A percentile compares a stretch with the other conserved stretches of the same genome.
These are phyloP conservation scores for Kuraishia molischiana DNA, from an alignment of 805 yeast species.

Conservation along the genomic window DNA sequence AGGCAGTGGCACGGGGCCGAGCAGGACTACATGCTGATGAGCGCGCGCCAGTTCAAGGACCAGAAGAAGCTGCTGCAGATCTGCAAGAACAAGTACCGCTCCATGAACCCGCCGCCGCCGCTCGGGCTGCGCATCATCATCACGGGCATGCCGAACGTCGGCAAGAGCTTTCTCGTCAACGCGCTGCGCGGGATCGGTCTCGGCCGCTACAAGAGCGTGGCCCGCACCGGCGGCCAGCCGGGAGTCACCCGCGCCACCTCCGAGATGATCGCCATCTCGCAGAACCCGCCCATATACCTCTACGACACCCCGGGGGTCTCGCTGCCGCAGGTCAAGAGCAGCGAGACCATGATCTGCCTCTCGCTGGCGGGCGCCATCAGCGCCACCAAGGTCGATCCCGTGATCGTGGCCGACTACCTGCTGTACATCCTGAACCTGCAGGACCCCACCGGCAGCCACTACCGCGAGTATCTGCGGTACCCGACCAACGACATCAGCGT, in stretches of 20 bases:
- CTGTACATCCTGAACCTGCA: conserved; percentile 64
- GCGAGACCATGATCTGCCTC: conserved; percentile 65
- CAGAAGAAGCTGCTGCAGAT: conserved; percentile 38
- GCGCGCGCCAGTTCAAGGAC: conserved; percentile 43
- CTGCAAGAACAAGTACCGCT: conserved; percentile 32
- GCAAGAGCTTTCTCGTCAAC: conserved; percentile 84
- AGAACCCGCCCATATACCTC: conserved; percentile 54
- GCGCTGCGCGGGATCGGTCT: conserved; percentile 39
- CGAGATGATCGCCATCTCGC: conserved; percentile 56
- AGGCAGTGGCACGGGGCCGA: conserved; percentile 35
- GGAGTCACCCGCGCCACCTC: conserved; percentile 83
- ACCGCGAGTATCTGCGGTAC: conserved; percentile 32
- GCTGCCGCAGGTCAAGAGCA: conserved; percentile 58
- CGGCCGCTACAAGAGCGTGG: conserved; percentile 47
- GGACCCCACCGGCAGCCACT: conserved; percentile 33
- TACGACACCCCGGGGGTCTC: conserved; percentile 94
- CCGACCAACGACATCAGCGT: conserved; percentile 70
- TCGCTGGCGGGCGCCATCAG: conserved; percentile 71
- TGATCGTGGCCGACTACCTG: conserved; percentile 77
- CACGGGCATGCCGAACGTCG: conserved; percentile 97
- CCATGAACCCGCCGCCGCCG: conserved; percentile 66
- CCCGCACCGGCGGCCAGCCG: conserved; percentile 77
- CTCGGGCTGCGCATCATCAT: conserved; percentile 69
- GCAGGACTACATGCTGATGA: conserved; percentile 44
- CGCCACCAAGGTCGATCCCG: conserved; percentile 65